Percentiles rank a stretch among this genome's conserved stretches.
Evolutionary conservation across 202 grass and related monocot genomes (phyloP).

Genomic region (Alloteropsis angusta): DNA sequence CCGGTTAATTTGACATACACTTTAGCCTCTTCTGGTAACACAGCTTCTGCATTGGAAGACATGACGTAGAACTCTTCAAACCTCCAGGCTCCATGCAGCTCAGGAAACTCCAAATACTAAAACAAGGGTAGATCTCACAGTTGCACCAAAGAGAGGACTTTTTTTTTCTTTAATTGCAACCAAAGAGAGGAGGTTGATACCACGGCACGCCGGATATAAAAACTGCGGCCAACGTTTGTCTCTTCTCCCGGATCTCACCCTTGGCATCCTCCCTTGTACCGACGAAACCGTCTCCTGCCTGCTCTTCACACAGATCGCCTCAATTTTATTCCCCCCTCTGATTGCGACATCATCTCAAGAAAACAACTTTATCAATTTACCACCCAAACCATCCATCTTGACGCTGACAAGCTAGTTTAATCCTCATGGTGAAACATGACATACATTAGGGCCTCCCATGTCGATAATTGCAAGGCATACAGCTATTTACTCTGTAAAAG

Average conservation of each 20-base stretch:
- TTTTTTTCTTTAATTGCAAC: background rate
- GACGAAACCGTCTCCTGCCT: slow-evolving; percentile 32
- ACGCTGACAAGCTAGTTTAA: slow-evolving; percentile 34
- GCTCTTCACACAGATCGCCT: background rate
- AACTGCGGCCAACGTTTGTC: slow-evolving; percentile 33
- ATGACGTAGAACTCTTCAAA: slow-evolving; percentile 41
- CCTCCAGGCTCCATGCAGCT: background rate
- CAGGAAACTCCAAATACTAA: slow-evolving; percentile 30
- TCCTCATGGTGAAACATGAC: slow-evolving; percentile 21
- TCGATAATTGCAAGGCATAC: slow-evolving; percentile 31
- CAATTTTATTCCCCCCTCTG: slow-evolving; percentile 17
- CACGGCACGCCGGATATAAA: slow-evolving; percentile 6
- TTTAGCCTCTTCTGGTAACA: slow-evolving; percentile 18
- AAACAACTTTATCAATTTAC: slow-evolving; percentile 23
- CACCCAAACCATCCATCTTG: background rate
- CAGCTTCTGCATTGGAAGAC: slow-evolving; percentile 34
- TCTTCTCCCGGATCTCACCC: slow-evolving; percentile 31
- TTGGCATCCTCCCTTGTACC: slow-evolving; percentile 30
- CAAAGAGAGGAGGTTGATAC: slow-evolving; percentile 8
- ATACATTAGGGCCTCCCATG: slow-evolving; percentile 2
- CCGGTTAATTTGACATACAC: slow-evolving; percentile 23
- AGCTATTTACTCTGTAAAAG: background rate
- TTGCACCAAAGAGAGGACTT: slow-evolving; percentile 15
- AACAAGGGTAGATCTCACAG: slow-evolving; percentile 18
- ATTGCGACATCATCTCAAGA: slow-evolving; percentile 11